A percentile compares a stretch with the other conserved stretches of the same genome.
These are phyloP conservation scores for Bipolaris sorokiniana DNA, from an alignment of 2,329 filamentous ascomycete species.

Conservation along the genomic window DNA sequence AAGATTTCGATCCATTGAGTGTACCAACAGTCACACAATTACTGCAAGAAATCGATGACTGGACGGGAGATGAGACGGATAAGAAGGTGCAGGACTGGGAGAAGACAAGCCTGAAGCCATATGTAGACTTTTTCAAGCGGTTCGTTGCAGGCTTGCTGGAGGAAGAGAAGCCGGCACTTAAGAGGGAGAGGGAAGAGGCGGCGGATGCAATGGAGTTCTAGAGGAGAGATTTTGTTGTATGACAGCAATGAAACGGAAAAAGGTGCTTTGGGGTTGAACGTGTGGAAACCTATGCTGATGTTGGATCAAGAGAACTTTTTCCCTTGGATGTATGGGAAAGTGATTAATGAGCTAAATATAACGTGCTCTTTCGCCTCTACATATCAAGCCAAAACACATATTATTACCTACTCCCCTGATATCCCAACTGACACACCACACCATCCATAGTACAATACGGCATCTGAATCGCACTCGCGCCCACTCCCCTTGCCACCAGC, in stretches of 20 bases:
- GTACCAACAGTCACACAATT: slow-evolving; percentile 91
- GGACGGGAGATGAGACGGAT: slow-evolving; percentile 59
- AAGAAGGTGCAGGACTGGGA: slow-evolving; percentile 82
- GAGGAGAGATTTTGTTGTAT: not conserved
- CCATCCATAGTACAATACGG: slow-evolving; percentile 71
- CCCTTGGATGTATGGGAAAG: not conserved
- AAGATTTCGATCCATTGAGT: slow-evolving; percentile 81
- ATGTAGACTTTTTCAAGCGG: slow-evolving; percentile 84
- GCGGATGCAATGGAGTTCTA: slow-evolving; percentile 70
- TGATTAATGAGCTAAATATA: not conserved
- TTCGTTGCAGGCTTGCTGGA: slow-evolving; percentile 82
- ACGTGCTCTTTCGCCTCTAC: not conserved
- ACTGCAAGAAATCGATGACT: slow-evolving; percentile 84
- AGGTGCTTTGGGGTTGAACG: not conserved
- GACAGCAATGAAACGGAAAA: not conserved
- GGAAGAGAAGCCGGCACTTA: slow-evolving; percentile 63
- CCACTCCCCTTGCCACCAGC: slow-evolving; percentile 71
- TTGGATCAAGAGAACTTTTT: not conserved
- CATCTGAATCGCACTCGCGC: slow-evolving; percentile 72
- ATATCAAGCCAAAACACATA: not conserved
- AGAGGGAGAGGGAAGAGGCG: slow-evolving; percentile 63
- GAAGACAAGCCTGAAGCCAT: slow-evolving; percentile 93
- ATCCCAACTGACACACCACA: slow-evolving; percentile 38
- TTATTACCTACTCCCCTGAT: not conserved
- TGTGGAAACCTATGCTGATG: not conserved